A percentile compares a stretch with the other conserved stretches of the same genome.
These are phyloP conservation scores for Aspergillus transmontanensis DNA, from an alignment of 2,329 filamentous ascomycete genomes.

Conservation along the genomic window DNA sequence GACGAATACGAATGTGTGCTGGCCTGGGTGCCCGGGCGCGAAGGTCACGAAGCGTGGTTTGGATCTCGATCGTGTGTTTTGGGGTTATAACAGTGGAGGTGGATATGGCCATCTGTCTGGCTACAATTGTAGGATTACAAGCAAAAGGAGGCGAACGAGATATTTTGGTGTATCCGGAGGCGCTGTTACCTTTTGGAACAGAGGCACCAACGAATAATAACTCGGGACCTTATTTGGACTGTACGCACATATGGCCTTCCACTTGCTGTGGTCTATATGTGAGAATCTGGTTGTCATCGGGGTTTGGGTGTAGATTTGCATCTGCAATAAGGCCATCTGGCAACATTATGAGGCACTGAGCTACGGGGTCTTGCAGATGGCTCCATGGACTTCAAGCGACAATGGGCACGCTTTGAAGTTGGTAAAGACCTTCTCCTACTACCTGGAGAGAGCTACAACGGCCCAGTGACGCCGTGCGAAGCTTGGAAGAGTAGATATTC, in stretches of 20 bases:
- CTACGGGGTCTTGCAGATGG: slow-evolving; percentile 36
- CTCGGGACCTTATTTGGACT: not conserved
- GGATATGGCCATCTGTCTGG: not conserved
- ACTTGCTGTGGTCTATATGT: slow-evolving; percentile 18
- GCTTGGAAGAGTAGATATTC: not conserved
- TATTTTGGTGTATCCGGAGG: not conserved
- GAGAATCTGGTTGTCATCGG: slow-evolving; percentile 34
- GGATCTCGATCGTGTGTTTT: not conserved
- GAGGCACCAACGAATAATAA: not conserved
- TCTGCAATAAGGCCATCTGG: slow-evolving; percentile 31
- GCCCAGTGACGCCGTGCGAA: not conserved
- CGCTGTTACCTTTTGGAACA: not conserved
- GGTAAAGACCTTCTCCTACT: not conserved
- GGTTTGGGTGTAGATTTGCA: slow-evolving; percentile 21
- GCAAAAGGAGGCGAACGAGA: not conserved
- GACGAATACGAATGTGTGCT: not conserved
- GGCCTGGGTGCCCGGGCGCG: no score
- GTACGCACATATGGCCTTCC: not conserved
- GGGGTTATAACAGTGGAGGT: not conserved
- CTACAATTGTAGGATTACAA: not conserved
- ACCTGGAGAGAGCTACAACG: not conserved
- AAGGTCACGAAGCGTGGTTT: not conserved
- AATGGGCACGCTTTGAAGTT: slow-evolving; percentile 15
- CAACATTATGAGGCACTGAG: slow-evolving; percentile 27
- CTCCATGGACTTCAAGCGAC: slow-evolving; percentile 32